A percentile compares a stretch with the other conserved stretches of the same genome.
Conservation (phyloP, 2,329 filamentous ascomycete species). For the Paracoccidioides brasiliensis region DNA sequence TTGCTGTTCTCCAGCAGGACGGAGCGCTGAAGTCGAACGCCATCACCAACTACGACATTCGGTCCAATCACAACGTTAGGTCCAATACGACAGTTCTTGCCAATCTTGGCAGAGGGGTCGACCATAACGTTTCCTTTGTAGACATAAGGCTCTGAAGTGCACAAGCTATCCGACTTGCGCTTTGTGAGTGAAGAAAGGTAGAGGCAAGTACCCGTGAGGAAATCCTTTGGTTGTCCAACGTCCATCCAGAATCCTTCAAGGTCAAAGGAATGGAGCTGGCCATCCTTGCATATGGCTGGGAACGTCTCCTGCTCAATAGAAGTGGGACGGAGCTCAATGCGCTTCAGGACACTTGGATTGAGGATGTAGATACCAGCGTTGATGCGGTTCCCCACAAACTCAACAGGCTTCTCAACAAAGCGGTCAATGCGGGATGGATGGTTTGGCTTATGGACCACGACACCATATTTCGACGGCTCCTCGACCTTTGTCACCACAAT, state of each 20-base stretch:
- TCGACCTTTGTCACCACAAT: conserved; percentile 98
- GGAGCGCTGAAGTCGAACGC: conserved; percentile 84
- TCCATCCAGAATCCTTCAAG: conserved; percentile 99
- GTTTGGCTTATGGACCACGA: conserved; percentile 91
- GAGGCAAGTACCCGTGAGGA: conserved; percentile 87
- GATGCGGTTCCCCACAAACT: conserved; percentile 97
- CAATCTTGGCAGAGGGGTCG: conserved; percentile 86
- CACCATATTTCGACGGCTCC: conserved; percentile 97
- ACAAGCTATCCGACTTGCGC: conserved; percentile 74
- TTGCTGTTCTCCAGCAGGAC: conserved; percentile 81
- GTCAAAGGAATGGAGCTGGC: conserved; percentile 88
- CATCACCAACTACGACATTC: conserved; percentile 82
- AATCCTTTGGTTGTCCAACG: conserved; percentile 96
- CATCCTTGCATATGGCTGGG: conserved; percentile 81
- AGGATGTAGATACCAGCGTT: conserved; percentile 98
- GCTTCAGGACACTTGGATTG: conserved; percentile 77
- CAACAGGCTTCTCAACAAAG: conserved; percentile 98
- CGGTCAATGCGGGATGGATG: conserved; percentile 88
- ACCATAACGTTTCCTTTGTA: conserved; percentile 93
- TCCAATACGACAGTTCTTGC: conserved; percentile 95
- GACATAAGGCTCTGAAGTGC: conserved; percentile 65
- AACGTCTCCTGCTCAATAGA: conserved; percentile 99
- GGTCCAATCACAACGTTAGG: conserved; percentile 95
- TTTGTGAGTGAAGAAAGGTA: conserved; percentile 89
- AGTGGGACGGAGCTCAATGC: conserved; percentile 91